These are phyloP conservation scores for Aegilops sharonensis DNA, from an alignment of 176 grass and related monocot genomes.

Conservation along the genomic window DNA sequence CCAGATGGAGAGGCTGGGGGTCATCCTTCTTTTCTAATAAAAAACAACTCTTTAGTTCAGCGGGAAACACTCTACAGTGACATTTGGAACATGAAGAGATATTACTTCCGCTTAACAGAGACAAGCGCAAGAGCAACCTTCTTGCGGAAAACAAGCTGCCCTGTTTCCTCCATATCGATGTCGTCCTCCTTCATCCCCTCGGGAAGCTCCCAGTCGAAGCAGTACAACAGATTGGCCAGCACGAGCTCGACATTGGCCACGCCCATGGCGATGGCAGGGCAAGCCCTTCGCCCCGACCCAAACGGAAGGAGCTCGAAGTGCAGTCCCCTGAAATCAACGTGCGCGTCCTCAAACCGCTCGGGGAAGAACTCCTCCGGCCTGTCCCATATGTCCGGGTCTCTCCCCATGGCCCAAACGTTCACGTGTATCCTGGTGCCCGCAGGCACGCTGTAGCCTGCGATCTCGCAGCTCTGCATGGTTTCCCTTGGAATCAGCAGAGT, in stretches of 20 bases:
- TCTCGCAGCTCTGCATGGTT: constrained; percentile 3
- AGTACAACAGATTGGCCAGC: constrained; percentile 38
- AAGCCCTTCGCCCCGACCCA: constrained; percentile 32
- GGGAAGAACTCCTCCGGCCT: constrained; percentile 37
- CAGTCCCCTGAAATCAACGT: constrained; percentile 42
- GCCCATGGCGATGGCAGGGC: constrained; percentile 43
- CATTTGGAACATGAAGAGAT: background rate
- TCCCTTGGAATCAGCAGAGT: constrained; percentile 34
- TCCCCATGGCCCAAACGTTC: constrained; percentile 46
- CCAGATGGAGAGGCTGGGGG: no score
- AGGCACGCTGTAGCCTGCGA: constrained; percentile 24
- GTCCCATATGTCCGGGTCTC: constrained; percentile 38
- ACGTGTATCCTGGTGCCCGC: constrained; percentile 3
- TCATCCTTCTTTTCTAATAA: no score
- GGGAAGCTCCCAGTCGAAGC: constrained; percentile 40
- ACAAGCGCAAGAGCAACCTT: constrained; percentile 31
- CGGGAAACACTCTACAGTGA: background rate
- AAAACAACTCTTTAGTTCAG: no score
- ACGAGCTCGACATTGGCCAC: constrained; percentile 37
- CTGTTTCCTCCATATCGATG: constrained; percentile 48
- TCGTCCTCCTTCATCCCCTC: constrained; percentile 12
- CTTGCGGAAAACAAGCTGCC: constrained; percentile 28
- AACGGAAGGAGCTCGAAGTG: constrained; percentile 51
- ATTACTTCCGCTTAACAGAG: constrained; percentile 7
- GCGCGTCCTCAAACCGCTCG: constrained; percentile 27